A percentile compares a stretch with the other conserved stretches of the same genome.
Conservation (phyloP, 441 rosid genomes). For the Corymbia citriodora region DNA sequence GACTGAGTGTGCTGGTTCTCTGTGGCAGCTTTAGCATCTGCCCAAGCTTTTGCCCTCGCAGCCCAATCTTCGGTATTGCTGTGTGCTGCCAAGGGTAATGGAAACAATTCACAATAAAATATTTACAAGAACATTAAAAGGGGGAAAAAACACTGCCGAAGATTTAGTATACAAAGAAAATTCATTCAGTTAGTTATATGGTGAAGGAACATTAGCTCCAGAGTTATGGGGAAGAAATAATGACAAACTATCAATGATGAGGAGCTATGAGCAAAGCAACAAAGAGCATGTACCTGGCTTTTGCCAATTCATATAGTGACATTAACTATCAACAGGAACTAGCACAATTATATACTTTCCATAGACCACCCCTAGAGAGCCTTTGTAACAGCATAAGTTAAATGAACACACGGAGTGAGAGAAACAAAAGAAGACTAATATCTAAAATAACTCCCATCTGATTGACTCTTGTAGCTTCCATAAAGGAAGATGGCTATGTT, state of each 20-base stretch:
- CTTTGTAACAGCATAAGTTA: neutral
- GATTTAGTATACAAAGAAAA: neutral
- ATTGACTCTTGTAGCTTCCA: neutral
- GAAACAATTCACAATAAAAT: neutral
- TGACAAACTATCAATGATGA: neutral
- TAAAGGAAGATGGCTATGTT: neutral
- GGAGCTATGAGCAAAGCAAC: neutral
- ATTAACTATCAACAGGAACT: neutral
- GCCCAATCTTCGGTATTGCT: constrained; percentile 84
- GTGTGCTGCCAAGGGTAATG: constrained; percentile 26
- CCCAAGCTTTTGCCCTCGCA: constrained; percentile 96
- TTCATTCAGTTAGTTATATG: neutral
- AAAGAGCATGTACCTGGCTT: neutral
- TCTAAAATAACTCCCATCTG: neutral
- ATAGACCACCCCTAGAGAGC: neutral
- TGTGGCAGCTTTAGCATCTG: constrained; percentile 49
- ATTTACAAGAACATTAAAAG: neutral
- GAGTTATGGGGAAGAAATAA: neutral
- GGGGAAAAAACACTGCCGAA: neutral
- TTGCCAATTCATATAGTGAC: neutral
- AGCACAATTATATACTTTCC: neutral
- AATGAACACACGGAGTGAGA: neutral
- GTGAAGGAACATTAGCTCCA: neutral
- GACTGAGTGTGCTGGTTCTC: constrained; percentile 53
- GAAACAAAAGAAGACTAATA: neutral